Conservation (phyloP, 495 filamentous ascomycete genomes). For the Penicillium egyptiacum region DNA sequence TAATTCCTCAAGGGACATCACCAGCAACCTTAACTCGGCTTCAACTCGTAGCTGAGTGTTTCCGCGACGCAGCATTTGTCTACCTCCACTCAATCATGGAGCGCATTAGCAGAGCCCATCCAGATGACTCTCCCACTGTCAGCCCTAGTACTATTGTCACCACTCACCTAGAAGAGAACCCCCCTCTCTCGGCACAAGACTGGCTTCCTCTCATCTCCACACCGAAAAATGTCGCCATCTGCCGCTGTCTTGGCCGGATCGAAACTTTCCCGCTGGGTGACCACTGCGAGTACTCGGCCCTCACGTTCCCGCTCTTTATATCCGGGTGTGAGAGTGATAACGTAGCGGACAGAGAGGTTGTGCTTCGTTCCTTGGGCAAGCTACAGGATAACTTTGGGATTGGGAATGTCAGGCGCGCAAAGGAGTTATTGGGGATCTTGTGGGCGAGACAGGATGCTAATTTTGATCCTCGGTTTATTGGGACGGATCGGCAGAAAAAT, state of each 20-base stretch:
- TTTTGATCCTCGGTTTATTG: not conserved
- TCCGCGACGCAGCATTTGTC: slow-evolving; percentile 45
- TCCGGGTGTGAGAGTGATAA: slow-evolving; percentile 38
- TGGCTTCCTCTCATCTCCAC: slow-evolving; percentile 26
- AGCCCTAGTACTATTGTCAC: not conserved
- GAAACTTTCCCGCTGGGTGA: slow-evolving; percentile 33
- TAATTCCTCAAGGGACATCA: slow-evolving; percentile 37
- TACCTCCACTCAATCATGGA: slow-evolving; percentile 46
- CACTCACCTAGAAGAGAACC: not conserved
- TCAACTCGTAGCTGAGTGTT: slow-evolving; percentile 46
- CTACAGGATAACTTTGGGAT: slow-evolving; percentile 46
- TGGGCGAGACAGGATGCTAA: slow-evolving; percentile 33
- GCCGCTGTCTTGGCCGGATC: slow-evolving; percentile 32
- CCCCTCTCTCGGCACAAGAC: not conserved
- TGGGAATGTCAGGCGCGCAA: slow-evolving; percentile 42
- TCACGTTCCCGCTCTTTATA: slow-evolving; percentile 48
- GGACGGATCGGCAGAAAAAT: not conserved
- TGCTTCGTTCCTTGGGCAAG: slow-evolving; percentile 31
- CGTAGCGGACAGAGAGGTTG: slow-evolving; percentile 26
- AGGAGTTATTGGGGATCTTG: slow-evolving; percentile 39
- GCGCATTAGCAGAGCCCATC: slow-evolving; percentile 21
- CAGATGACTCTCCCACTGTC: not conserved
- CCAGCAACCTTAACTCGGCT: slow-evolving; percentile 36
- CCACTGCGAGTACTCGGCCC: slow-evolving; percentile 46
- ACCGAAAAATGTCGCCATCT: slow-evolving; percentile 34